phyloP scores from a whole-genome alignment of 1,284 basidiomycete genomes.

The Fomitiporia mediterranea region DNA sequence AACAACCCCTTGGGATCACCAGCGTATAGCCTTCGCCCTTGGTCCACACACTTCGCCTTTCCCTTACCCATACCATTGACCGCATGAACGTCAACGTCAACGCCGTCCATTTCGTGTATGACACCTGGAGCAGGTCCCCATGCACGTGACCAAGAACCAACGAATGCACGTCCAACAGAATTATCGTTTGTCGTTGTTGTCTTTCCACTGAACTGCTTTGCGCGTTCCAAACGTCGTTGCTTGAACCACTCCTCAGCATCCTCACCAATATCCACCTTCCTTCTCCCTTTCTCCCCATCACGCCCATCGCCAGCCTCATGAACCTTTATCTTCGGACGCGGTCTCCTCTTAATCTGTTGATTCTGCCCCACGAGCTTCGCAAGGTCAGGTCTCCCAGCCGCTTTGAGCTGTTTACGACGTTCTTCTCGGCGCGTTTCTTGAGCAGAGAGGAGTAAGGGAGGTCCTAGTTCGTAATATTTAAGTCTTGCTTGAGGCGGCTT shows the following conservation, averaged over 20 bases:
- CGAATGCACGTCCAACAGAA: background rate
- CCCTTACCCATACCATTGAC: background rate
- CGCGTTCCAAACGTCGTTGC: background rate
- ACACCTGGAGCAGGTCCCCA: slow-evolving; percentile 7
- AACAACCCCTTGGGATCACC: slow-evolving; percentile 3
- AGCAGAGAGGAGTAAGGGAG: slow-evolving; percentile 3
- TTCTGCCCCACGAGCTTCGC: no score
- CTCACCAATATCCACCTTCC: background rate
- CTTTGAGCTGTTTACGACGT: background rate
- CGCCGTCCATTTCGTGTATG: slow-evolving; percentile 8
- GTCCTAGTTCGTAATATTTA: background rate
- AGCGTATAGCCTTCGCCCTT: background rate
- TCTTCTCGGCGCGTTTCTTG: slow-evolving; percentile 8
- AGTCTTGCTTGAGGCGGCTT: background rate
- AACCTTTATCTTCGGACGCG: no score
- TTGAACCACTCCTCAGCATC: slow-evolving; percentile 10
- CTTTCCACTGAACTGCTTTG: no score
- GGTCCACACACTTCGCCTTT: background rate
- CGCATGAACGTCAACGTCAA: slow-evolving; percentile 1
- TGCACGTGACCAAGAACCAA: slow-evolving; percentile 11
- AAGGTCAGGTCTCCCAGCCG: background rate
- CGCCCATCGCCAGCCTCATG: no score
- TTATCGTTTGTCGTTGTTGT: no score
- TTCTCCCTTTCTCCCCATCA: background rate
- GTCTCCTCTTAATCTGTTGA: no score